These are phyloP conservation scores for Yarrowia divulgata DNA, from an alignment of 805 yeast species.

Conservation along the genomic window DNA sequence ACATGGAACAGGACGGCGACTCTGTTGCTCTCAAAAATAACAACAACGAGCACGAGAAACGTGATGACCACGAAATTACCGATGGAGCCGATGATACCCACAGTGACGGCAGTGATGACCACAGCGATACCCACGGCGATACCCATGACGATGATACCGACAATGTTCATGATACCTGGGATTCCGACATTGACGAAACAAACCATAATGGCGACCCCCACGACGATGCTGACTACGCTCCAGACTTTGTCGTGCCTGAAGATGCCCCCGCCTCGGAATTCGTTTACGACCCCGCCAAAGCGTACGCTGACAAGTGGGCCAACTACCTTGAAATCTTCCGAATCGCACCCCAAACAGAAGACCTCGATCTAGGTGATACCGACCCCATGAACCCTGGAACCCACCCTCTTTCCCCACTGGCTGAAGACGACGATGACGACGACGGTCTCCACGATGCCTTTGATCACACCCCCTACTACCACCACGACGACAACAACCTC, in stretches of 20 bases:
- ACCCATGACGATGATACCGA: background rate
- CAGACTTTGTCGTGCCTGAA: background rate
- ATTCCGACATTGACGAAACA: background rate
- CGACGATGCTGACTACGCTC: background rate
- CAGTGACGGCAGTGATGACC: background rate
- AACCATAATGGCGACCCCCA: background rate
- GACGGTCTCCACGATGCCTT: constrained; percentile 10
- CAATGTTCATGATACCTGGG: too few relatives aligned
- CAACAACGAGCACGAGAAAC: background rate
- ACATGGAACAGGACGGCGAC: background rate
- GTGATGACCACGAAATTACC: background rate
- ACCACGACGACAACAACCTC: constrained; percentile 4
- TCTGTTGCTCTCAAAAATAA: background rate
- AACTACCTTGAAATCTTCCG: constrained; percentile 26
- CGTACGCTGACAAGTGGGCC: constrained; percentile 32
- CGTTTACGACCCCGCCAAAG: background rate
- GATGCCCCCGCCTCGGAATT: background rate
- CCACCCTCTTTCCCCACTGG: constrained; percentile 1
- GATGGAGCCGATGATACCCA: background rate
- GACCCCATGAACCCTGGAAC: constrained; percentile 27
- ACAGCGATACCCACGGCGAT: background rate
- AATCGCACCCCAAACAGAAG: background rate
- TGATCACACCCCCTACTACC: constrained; percentile 20
- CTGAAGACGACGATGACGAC: constrained; percentile 11
- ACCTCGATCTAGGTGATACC: background rate